Base-by-base conservation (phyloP, 2,329 filamentous ascomycete genomes). In the Paracorniculantispora psalliotae region DNA sequence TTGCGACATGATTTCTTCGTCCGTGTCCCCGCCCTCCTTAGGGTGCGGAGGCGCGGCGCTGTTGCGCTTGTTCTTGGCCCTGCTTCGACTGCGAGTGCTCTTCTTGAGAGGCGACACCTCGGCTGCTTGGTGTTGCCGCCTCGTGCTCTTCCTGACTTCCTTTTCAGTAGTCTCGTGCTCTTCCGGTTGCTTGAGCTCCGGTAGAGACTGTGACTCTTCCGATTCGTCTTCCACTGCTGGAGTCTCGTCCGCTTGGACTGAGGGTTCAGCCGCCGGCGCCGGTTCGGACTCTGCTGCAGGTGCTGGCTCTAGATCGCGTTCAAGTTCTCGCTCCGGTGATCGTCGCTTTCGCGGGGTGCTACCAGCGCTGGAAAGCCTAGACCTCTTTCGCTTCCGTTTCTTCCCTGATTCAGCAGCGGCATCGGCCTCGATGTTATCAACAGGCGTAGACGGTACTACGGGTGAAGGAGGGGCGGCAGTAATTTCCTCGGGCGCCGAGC, bases 1-100 rank as follows among this genome's bases (percentile, higher is more conserved):
- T 59, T 78, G 76, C 23, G 75, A 78, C 63, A 73, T 65, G 15
- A 76, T 61, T 61, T 77, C 75, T 50, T 76, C 74, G 41, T 77
- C 75, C 19, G 73, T 75, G 52, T 77, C 71, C 37, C 64, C 66
- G 13, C 61, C 65, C 50, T 73, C 68, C 60, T 44, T 47, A n/a
- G 47, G 46, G 28, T 6, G 19, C 12, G 28, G 25, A 21, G 26
- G 37, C 25, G 39, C 46, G 17, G 23, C 25, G 35, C 53, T 53
- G 21, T 28, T 33, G 33, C 51, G 51, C 35, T 59, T 59, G 10
- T 51, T 44, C 25, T 44, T 59, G 4, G 19, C 30, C 13, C 26
- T 55, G 51, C 51, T 35, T 47, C 41, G 33, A 43, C 35, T 57
- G 47, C 35, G 55, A 60, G 41, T 55, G 28, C 48, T 47, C 26